Base-by-base conservation (phyloP, 2,329 filamentous ascomycete species). In the Furcasterigmium sp. region DNA sequence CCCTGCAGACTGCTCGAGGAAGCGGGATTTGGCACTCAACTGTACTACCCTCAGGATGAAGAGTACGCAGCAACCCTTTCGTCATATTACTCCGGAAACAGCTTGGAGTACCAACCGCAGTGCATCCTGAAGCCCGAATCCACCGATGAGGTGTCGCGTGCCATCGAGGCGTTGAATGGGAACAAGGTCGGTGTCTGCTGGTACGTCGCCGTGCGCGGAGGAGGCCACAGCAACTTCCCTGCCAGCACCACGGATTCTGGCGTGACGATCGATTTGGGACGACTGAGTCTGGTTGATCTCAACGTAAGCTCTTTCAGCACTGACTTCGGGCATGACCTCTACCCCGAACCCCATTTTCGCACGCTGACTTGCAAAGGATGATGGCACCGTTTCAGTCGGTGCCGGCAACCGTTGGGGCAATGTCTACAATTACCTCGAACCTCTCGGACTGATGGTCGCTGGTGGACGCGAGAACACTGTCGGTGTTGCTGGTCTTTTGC, bases 211-310 rank as follows among this genome's bases (percentile, higher is more conserved):
- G 59, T 67, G 32, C 61, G 65, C 21, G 62, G 65, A 43, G 70
- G 70, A 18, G 71, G 70, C 1, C 70, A 74, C 51, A 63, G 63
- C 17, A 60, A 65, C n/a, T 66, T 66, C 46, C 66, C 64, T 11
- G 57, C 62, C 10, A 64, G 68, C 1, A 73, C 62, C 46, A 67
- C 62, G 32, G 51, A 64, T 13, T 58, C 48, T 2, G 66, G 64
- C 3, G 49, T 70, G 13, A 58, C 61, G 3, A 61, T 74, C 39
- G 64, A 69, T 37, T 45, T 73, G n/a, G 30, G 7, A 4, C n/a
- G 23, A 4, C 25, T 43, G n/a, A 26, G 32, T 21, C 17, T 25
- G 1, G 21, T 46, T 7, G 42, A 20, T 18, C 14, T 21, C n/a
- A 26, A 40, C 14, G 41, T 43, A 23, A 39, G 42, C 13, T 15